A percentile compares a stretch with the other conserved stretches of the same genome.
Evolutionary conservation across 371 early-diverging fungal species (phyloP).

Genomic region (Lichtheimia corymbifera): DNA sequence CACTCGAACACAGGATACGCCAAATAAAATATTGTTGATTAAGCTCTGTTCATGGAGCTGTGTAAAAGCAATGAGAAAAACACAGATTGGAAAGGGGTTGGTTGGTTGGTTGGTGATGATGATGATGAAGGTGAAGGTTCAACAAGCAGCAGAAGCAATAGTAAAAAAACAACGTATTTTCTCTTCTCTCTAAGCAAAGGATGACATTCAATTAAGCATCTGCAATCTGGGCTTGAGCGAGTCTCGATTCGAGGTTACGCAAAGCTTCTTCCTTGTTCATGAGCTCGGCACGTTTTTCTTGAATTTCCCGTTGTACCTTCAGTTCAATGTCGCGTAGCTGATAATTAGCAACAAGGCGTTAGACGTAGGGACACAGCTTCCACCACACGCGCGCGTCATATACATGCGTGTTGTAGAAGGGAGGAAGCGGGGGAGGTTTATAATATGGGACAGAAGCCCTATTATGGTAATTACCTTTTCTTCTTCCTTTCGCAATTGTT

Average conservation of each 20-base stretch:
- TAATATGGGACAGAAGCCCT: too few relatives aligned
- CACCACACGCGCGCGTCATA: too few relatives aligned
- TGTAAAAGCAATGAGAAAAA: background rate
- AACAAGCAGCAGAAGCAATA: background rate
- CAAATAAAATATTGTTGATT: background rate
- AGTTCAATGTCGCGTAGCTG: slow-evolving; percentile 61
- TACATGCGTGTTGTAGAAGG: too few relatives aligned
- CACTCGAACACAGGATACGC: too few relatives aligned
- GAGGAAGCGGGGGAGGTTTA: too few relatives aligned
- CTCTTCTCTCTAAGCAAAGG: slow-evolving; percentile 3
- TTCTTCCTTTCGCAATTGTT: slow-evolving; percentile 63
- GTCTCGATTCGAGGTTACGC: slow-evolving; percentile 55
- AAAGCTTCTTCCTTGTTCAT: slow-evolving; percentile 61
- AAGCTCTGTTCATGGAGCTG: background rate
- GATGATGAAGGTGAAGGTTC: too few relatives aligned
- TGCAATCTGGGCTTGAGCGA: slow-evolving; percentile 49
- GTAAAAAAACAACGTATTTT: background rate
- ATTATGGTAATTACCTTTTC: slow-evolving; percentile 39
- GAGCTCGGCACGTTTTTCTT: slow-evolving; percentile 60
- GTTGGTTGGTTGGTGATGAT: background rate
- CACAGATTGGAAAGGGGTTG: background rate
- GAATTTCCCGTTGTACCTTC: slow-evolving; percentile 60
- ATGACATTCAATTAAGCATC: slow-evolving; percentile 25
- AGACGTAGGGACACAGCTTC: background rate
- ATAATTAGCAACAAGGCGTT: background rate